Base-by-base conservation (phyloP, 2,329 filamentous ascomycete species). In the Beauveria bassiana region DNA sequence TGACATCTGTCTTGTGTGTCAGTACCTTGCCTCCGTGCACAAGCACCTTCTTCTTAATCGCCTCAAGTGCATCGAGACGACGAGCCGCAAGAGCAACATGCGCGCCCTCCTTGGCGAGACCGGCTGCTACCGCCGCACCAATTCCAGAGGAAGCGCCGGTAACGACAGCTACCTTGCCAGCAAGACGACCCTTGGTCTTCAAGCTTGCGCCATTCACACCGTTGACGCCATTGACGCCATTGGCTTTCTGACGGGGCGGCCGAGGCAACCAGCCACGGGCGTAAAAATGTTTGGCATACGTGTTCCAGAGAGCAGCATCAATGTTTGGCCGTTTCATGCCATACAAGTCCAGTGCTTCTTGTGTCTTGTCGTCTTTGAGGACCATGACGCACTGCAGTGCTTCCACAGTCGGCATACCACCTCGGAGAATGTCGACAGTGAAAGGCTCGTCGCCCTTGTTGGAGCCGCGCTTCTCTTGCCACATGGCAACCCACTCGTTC, bases 111-210 rank as follows among this genome's bases (percentile, higher is more conserved):
- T 78, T 79, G 1, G 87, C 87, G 7, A 93, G 79, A 8, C 86
- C 87, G 8, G 79, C 76, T 20, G 88, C 87, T 5, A 91, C 86
- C 1, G 90, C 89, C 6, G 88, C 88, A 18, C 90, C 90, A 61
- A 93, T 92, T 1, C 90, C 89, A 1, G 88, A 91, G 3, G 88
- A 91, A 2, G 89, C 89, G 31, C 90, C 90, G 0, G 88, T 91
- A n/a, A 93, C 79, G 31, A 93, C 84, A 24, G 87, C 90, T 0
- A 93, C 87, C 50, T 83, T 82, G 14, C 88, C 89, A 45, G 80
- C 82, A 3, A 92, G 75, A 3, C 86, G 84, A 1, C 87, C 86
- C 54, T 79, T 77, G 31, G 42, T 26, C 20, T 43, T 61, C 22
- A 56, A 14, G 47, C 51, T 55, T 3, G 49, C 10, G 16, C 24